Evolutionary conservation across 257 asterid species (phyloP).

Genomic region (Craterostigma plantagineum): DNA sequence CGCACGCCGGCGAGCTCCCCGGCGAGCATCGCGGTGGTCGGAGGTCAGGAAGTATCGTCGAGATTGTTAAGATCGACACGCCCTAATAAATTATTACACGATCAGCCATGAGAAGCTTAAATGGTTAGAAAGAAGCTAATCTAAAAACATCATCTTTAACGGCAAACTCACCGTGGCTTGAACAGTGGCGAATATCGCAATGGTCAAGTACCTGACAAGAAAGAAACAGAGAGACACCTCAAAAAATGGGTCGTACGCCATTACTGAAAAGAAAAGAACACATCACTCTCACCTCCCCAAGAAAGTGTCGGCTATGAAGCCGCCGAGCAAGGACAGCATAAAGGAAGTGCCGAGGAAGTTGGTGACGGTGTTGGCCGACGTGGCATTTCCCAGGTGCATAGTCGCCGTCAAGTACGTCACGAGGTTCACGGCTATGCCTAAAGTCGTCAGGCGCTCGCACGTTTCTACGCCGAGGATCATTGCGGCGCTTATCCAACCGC

Average conservation of each 20-base stretch:
- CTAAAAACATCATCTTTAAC: no score
- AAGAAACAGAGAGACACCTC: no score
- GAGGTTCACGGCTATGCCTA: constrained; percentile 76
- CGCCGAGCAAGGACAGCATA: constrained; percentile 69
- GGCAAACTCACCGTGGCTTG: no score
- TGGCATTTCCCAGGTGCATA: constrained; percentile 54
- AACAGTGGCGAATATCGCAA: no score
- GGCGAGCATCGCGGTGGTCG: constrained; percentile 26
- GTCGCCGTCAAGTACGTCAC: constrained; percentile 53
- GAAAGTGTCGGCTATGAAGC: constrained; percentile 89
- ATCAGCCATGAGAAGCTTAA: no score
- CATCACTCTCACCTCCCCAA: constrained; percentile 70
- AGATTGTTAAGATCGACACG: constrained; percentile 44
- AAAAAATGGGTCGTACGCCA: no score
- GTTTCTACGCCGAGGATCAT: constrained; percentile 65
- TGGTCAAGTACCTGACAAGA: no score
- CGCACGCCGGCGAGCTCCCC: constrained; percentile 16
- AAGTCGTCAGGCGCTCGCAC: constrained; percentile 52
- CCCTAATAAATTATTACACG: constrained; percentile 28
- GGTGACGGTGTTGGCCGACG: constrained; percentile 70
- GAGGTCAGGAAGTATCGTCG: constrained; percentile 42
- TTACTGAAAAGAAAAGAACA: no score
- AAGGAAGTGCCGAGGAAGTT: constrained; percentile 86
- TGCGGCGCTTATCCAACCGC: constrained; percentile 93
- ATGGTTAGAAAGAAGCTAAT: no score